Evolutionary conservation across 345 rosid species (phyloP).

Genomic region (Boechera retrofracta): DNA sequence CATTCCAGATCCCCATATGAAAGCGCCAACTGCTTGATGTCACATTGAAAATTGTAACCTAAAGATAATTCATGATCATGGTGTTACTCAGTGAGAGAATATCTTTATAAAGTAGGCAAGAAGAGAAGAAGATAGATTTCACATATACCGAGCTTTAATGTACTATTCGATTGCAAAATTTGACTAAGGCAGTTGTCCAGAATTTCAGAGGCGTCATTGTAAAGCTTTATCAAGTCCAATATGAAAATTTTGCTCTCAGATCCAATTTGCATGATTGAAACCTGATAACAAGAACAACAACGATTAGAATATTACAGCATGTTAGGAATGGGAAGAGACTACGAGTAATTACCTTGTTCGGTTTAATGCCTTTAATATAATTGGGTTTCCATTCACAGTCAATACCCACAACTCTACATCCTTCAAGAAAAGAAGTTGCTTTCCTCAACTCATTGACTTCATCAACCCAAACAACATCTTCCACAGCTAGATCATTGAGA

Average conservation of each 20-base stretch:
- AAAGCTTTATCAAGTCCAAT: constrained; percentile 87
- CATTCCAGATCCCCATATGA: constrained; percentile 78
- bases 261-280: constrained; percentile 94
- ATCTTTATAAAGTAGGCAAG: background rate
- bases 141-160: constrained; percentile 82
- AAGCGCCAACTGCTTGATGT: constrained; percentile 63
- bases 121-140: constrained; percentile 23
- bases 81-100: background rate
- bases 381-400: constrained; percentile 99
- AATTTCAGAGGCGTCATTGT: constrained; percentile 61
- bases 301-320: constrained; percentile 5
- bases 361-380: constrained; percentile 70
- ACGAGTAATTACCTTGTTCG: constrained; percentile 62
- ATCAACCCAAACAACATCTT: constrained; percentile 83
- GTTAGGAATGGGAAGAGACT: constrained; percentile 20
- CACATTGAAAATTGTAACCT: constrained; percentile 94
- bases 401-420: constrained; percentile 76
- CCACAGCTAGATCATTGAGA: constrained; percentile 67
- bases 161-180: constrained; percentile 72
- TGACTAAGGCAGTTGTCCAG: constrained; percentile 73
- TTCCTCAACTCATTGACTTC: constrained; percentile 56
- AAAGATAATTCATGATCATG: constrained; percentile 30
- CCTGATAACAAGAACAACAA: constrained; percentile 57
- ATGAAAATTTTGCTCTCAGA: constrained; percentile 71
- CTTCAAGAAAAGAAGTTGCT: constrained; percentile 68